These are phyloP conservation scores for Atractiella rhizophila DNA, from an alignment of 768 basidiomycete species.

Conservation along the genomic window DNA sequence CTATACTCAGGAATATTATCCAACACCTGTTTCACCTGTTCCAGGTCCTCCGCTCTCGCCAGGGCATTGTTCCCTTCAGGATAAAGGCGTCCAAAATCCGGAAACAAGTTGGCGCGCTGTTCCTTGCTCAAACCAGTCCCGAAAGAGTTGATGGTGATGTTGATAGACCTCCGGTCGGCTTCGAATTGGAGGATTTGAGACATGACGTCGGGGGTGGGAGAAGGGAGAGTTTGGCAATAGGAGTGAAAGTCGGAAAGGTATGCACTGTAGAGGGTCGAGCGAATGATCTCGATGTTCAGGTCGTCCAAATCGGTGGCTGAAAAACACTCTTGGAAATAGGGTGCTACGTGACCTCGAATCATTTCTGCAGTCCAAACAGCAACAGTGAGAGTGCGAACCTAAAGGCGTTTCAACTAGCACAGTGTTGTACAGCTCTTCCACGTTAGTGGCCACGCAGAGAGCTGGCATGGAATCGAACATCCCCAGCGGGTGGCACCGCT, in stretches of 20 bases:
- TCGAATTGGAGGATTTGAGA: constrained; percentile 74
- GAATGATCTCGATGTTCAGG: constrained; percentile 97
- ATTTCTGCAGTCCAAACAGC: neutral
- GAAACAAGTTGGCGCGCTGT: constrained; percentile 78
- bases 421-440: constrained; percentile 88
- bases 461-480: constrained; percentile 97
- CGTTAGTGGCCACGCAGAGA: constrained; percentile 93
- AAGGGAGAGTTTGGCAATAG: constrained; percentile 52
- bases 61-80: constrained; percentile 87
- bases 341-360: constrained; percentile 29
- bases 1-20: constrained; percentile 76
- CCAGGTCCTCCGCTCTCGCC: constrained; percentile 80
- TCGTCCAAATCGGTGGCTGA: constrained; percentile 91
- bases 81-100: constrained; percentile 71
- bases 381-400: constrained; percentile 31
- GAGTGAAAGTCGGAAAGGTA: constrained; percentile 92
- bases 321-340: constrained; percentile 88
- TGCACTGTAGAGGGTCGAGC: constrained; percentile 94
- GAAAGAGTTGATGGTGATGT: constrained; percentile 98
- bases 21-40: constrained; percentile 64
- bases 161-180: constrained; percentile 85
- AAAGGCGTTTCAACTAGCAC: constrained; percentile 93
- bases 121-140: constrained; percentile 86
- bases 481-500: constrained; percentile 88
- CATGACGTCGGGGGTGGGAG: constrained; percentile 80